Percentiles rank a stretch among this genome's conserved stretches.
Conservation (phyloP, 1,284 basidiomycete genomes). For the Papiliotrema fonsecae region DNA sequence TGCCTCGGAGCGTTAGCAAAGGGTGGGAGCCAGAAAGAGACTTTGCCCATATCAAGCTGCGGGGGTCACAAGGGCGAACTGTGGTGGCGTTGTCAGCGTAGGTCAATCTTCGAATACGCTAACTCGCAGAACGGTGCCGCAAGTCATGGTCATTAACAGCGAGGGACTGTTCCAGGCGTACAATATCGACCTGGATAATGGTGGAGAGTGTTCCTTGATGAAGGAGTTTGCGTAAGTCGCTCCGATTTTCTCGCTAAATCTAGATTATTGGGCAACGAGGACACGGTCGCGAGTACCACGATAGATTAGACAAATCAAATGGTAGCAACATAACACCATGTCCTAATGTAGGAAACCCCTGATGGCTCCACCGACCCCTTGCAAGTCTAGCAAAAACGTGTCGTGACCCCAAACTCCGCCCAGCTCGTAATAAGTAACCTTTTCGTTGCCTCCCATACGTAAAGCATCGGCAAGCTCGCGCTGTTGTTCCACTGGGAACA, state of each 20-base stretch:
- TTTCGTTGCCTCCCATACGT: slow-evolving; percentile 76
- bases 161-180: slow-evolving; percentile 96
- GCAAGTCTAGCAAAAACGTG: slow-evolving; percentile 83
- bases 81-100: slow-evolving; percentile 82
- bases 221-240: slow-evolving; percentile 71
- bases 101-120: slow-evolving; percentile 38
- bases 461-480: slow-evolving; percentile 90
- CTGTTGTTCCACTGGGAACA: slow-evolving; percentile 97
- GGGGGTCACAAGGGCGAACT: slow-evolving; percentile 65
- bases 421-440: slow-evolving; percentile 93
- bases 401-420: slow-evolving; percentile 98
- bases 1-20: slow-evolving; percentile 86
- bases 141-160: slow-evolving; percentile 94
- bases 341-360: slow-evolving; percentile 60
- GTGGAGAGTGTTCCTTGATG: slow-evolving; percentile 90
- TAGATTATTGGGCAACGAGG: slow-evolving; percentile 17
- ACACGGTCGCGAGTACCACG: slow-evolving; percentile 5
- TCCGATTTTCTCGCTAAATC: background rate
- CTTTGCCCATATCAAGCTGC: slow-evolving; percentile 87
- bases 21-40: slow-evolving; percentile 96
- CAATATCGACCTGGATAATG: slow-evolving; percentile 90
- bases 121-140: slow-evolving; percentile 71
- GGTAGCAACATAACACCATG: background rate
- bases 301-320: too few relatives aligned
- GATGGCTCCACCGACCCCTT: slow-evolving; percentile 72